Base-by-base conservation (phyloP, 1,284 basidiomycete species). In the Malassezia sympodialis region DNA sequence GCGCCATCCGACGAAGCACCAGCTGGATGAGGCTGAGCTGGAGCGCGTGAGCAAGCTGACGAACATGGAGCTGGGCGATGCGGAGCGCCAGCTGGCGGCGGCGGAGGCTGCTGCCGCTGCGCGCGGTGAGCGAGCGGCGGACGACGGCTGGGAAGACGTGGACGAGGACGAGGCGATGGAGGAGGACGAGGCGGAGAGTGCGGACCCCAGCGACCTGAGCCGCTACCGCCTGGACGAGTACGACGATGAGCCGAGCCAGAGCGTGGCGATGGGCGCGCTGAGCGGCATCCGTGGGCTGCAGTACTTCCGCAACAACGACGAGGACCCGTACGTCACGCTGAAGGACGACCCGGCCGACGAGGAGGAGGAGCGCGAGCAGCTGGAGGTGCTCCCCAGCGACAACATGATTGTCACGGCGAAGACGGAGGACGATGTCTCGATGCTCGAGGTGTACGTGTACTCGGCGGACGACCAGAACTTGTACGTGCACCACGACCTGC, bases 401-500 rank as follows among this genome's bases (percentile, higher is more conserved):
- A 96, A 94, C 73, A 80, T 99, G 60, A 78, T 99, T 62, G 84
- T 96, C 40, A 79, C 84, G 17, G 91, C 91, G 28, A 94, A 93
- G 82, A 96, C 94, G 0, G 89, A 94, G 72, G 90, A 96, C 76
- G 91, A 96, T 59, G 83, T 98, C 50, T 94, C 93, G 0, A 89
- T 94, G 65, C 82, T 98, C 57, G 94, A 98, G 53, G 69, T 65
- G 14, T 66, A 74, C 51, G 53, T 74, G 28, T 74, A 74, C 57
- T 60, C 65, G 11, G 58, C 67, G 2, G 27, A 53, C 28, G 67
- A 67, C 43, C 37, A 76, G 73, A 90, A 90, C 71, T 82, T 98
- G 28, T 98, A 93, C 75, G 87, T 88, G 26, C 94, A 98, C 75
- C 94, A 99, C 77, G 94, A 99, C 76, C 82, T 96, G 69, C 88